Percentiles rank a stretch among this genome's conserved stretches.
Evolutionary conservation across 805 yeast genomes (phyloP).

Genomic region (Starmera caribaea): DNA sequence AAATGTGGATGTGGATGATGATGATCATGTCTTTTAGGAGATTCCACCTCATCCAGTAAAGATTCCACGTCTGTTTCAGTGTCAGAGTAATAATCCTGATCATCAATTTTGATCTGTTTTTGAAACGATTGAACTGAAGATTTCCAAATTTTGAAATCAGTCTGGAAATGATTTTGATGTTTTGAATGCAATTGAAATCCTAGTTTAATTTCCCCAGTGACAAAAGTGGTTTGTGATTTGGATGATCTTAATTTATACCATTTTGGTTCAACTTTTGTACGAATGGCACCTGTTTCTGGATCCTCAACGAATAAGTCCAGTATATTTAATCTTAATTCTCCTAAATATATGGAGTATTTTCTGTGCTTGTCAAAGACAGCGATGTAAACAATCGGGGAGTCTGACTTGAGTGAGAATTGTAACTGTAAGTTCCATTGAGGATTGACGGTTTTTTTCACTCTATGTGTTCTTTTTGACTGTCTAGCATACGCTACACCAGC

Average conservation of each 20-base stretch:
- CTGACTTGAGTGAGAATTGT: constrained; percentile 5
- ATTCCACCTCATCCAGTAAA: constrained; percentile 2
- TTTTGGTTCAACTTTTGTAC: constrained; percentile 17
- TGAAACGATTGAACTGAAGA: constrained; percentile 1
- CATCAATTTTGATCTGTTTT: constrained; percentile 8
- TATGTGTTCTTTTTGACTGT: constrained; percentile 11
- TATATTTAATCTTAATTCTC: constrained; percentile 17
- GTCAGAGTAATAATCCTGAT: constrained; percentile 18
- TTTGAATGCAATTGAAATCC: constrained; percentile 29
- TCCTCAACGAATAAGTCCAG: constrained; percentile 9
- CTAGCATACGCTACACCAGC: constrained; percentile 17
- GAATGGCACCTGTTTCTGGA: constrained; percentile 1
- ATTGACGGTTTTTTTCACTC: constrained; percentile 13
- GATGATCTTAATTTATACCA: constrained; percentile 39
- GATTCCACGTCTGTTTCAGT: constrained; percentile 18
- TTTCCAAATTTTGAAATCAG: constrained; percentile 12
- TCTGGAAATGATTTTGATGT: constrained; percentile 7
- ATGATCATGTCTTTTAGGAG: not conserved
- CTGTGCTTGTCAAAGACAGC: constrained; percentile 19
- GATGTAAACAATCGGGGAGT: constrained; percentile 10
- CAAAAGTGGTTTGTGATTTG: constrained; percentile 28
- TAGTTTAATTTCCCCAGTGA: constrained; percentile 37
- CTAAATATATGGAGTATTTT: constrained; percentile 17
- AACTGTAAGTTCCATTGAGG: constrained; percentile 15
- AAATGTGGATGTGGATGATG: not conserved